Percentiles rank a stretch among this genome's conserved stretches.
Conservation (phyloP, 2,329 filamentous ascomycete species). For the Neocatenulostroma microsporum region DNA sequence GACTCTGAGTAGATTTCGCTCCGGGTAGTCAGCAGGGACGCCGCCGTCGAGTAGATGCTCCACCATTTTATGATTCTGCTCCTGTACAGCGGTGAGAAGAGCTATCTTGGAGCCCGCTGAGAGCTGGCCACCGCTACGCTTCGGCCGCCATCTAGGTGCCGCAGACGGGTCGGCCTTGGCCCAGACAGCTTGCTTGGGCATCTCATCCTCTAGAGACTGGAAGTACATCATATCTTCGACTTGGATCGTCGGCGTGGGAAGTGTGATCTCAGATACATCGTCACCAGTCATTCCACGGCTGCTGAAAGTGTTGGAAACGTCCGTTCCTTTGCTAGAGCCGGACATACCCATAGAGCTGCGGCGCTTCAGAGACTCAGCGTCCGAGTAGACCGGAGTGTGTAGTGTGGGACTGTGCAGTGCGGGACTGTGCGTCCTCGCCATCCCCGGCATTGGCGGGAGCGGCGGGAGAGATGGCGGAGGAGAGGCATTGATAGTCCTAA, state of each 20-base stretch:
- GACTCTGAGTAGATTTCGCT: constrained; percentile 15
- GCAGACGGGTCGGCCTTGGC: constrained; percentile 35
- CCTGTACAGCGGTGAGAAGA: constrained; percentile 31
- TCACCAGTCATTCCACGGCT: constrained; percentile 2
- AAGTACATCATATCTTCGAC: constrained; percentile 21
- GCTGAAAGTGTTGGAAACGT: neutral
- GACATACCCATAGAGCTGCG: too few species aligned
- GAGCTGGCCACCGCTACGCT: constrained; percentile 18
- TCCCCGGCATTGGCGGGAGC: too few species aligned
- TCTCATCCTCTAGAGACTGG: constrained; percentile 33
- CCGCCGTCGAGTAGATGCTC: constrained; percentile 25
- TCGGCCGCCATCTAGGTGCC: constrained; percentile 17
- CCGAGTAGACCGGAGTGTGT: too few species aligned
- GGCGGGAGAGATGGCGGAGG: too few species aligned
- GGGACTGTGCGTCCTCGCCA: too few species aligned
- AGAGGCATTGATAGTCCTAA: too few species aligned
- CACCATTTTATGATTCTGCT: constrained; percentile 21
- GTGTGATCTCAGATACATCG: constrained; percentile 15
- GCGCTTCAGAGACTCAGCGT: too few species aligned
- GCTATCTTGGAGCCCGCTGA: constrained; percentile 29
- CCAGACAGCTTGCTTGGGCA: constrained; percentile 40
- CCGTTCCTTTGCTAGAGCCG: neutral
- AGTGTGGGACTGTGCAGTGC: too few species aligned
- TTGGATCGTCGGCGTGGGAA: constrained; percentile 13
- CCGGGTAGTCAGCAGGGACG: constrained; percentile 13